A percentile compares a stretch with the other conserved stretches of the same genome.
Conservation (phyloP, 768 basidiomycete genomes). For the Lactarius evosmus region DNA sequence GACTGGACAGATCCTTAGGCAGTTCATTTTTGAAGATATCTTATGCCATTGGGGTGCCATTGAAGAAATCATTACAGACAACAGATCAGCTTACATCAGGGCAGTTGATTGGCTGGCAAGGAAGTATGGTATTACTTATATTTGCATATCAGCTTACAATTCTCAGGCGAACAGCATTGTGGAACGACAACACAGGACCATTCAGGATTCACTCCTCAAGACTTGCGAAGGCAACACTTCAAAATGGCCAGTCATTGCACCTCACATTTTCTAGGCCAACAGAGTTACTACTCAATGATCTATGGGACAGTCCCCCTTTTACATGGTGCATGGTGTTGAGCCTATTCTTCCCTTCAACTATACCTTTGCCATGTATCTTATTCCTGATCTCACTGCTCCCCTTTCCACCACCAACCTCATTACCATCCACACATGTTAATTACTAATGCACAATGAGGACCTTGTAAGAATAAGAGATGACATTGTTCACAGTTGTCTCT, state of each 20-base stretch:
- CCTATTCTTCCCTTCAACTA: slow-evolving; percentile 37
- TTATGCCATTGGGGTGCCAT: too few species aligned
- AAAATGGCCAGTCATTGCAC: slow-evolving; percentile 31
- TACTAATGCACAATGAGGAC: slow-evolving; percentile 32
- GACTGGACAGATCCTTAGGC: too few species aligned
- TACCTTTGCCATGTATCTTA: slow-evolving; percentile 35
- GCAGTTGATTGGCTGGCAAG: background rate
- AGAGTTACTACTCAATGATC: slow-evolving; percentile 27
- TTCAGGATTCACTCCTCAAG: slow-evolving; percentile 37
- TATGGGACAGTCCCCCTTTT: too few species aligned
- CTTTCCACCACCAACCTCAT: slow-evolving; percentile 29
- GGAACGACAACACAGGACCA: slow-evolving; percentile 35
- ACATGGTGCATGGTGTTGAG: slow-evolving; percentile 34
- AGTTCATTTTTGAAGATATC: too few species aligned
- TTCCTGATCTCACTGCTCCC: slow-evolving; percentile 24
- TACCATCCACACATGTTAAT: slow-evolving; percentile 18
- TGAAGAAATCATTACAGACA: too few species aligned
- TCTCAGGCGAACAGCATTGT: slow-evolving; percentile 39
- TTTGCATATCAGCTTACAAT: slow-evolving; percentile 38
- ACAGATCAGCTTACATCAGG: background rate
- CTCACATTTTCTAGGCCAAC: slow-evolving; percentile 32
- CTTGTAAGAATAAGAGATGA: slow-evolving; percentile 26
- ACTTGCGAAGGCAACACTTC: slow-evolving; percentile 27
- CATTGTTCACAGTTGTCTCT: slow-evolving; percentile 27
- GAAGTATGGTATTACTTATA: slow-evolving; percentile 29